A percentile compares a stretch with the other conserved stretches of the same genome.
phyloP scores from a whole-genome alignment of 495 filamentous ascomycete species.

The Terfezia boudieri region DNA sequence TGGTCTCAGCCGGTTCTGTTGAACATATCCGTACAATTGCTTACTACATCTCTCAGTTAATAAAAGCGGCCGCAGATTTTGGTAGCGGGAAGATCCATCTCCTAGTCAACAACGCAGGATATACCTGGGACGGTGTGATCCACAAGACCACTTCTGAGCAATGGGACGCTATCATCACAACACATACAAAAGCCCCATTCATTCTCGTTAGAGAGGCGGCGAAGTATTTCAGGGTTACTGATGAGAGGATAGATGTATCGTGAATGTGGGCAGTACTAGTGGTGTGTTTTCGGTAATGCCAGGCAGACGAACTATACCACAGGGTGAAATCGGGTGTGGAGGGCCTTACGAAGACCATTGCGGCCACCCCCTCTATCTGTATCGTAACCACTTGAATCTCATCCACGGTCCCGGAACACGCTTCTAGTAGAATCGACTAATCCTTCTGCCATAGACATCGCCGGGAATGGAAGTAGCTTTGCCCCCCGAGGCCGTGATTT shows the following conservation, averaged over 20 bases:
- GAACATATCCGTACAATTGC: too few species aligned
- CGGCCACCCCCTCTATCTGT: too few species aligned
- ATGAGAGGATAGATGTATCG: slow-evolving; percentile 54
- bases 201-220: slow-evolving; percentile 55
- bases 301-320: too few species aligned
- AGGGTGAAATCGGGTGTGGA: too few species aligned
- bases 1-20: too few species aligned
- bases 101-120: slow-evolving; percentile 61
- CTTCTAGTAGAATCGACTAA: too few species aligned
- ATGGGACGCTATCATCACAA: slow-evolving; percentile 63
- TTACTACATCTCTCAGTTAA: slow-evolving; percentile 25
- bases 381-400: too few species aligned
- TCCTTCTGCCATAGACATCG: too few species aligned
- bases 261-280: slow-evolving; percentile 61
- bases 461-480: too few species aligned
- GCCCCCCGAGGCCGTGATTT: too few species aligned
- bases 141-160: slow-evolving; percentile 86
- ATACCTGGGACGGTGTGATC: slow-evolving; percentile 78
- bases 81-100: slow-evolving; percentile 71
- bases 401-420: too few species aligned
- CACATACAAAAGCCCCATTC: slow-evolving; percentile 69
- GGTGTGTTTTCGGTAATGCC: slow-evolving; percentile 64
- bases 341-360: too few species aligned
- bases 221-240: slow-evolving; percentile 68
- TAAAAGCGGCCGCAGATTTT: slow-evolving; percentile 54